Evolutionary conservation across 2,329 filamentous ascomycete species (phyloP), one percentile per base, ranked within the genome.

Genomic region (Monosporascus sp.): DNA sequence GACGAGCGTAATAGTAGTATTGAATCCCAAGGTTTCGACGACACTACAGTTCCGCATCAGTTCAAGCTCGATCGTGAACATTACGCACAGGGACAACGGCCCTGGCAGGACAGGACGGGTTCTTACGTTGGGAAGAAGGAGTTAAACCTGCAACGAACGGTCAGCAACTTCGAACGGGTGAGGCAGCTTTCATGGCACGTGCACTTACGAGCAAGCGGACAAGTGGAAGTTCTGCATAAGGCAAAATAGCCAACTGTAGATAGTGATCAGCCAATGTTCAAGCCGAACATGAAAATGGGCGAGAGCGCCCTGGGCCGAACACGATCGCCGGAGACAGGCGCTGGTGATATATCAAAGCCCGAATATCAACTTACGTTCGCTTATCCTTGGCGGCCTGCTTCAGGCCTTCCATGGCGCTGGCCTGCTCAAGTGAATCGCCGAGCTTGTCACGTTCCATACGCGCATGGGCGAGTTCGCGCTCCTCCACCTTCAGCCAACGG

Each of bases 141-240:
- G 54, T 73, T 80, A 59, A 73, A 73, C 0, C 68, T 69, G 11
- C 31, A 34, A 34, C 5, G 11, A 11, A 14, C 31, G 9, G 31
- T 34, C 5, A 34, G 31, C 31, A 34, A 14, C 31, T 14, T 34
- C 5, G 1, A 34, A 34, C 11, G 31, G 8, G 11, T 34, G 7
- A 34, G 31, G 31, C 4, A 34, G 9, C 9, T 9, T 34, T 5
- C 31, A 5, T 1, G 11, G 11, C 31, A 14, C 5, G 31, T 34
- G 9, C 31, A 34, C 31, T 34, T 14, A 34, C 31, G 31, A 34
- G 49, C 69, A 78, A 1, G 79, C 77, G 1, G 75, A 76, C 14
- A 81, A 66, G 61, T 82, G 78, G 61, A 80, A 77, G 63, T 81
- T 80, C 58, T 81, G 76, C 78, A 82, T 81, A 37, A 81, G 67